Conservation (phyloP, 352 stramenopile species). For the Globisporangium perplexum region DNA sequence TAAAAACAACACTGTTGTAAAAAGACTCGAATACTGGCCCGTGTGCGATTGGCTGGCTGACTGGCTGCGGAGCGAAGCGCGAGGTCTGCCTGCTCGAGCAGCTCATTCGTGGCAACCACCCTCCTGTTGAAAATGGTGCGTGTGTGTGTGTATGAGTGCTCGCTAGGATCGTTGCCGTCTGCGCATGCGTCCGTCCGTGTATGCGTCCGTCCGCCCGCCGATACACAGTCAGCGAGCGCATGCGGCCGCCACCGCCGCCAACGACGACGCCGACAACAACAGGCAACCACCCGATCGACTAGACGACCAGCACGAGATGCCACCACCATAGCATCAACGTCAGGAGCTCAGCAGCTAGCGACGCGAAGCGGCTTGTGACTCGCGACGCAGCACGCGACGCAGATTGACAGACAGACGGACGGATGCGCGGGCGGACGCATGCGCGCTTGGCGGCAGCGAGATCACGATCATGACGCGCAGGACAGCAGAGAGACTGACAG, state of each 20-base stretch:
- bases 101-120: constrained; percentile 21
- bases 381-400: too few species aligned
- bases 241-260: too few species aligned
- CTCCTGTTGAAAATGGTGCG: constrained; percentile 21
- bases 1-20: background rate
- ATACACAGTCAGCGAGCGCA: too few species aligned
- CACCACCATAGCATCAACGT: background rate
- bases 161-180: background rate
- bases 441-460: background rate
- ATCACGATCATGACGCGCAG: background rate
- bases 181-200: background rate
- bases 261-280: background rate
- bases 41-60: constrained; percentile 14
- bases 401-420: too few species aligned
- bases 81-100: background rate
- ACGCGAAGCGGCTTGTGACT: too few species aligned
- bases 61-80: background rate
- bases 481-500: background rate
- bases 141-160: background rate
- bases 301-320: background rate
- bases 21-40: background rate
- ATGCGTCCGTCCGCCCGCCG: background rate
- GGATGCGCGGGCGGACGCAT: background rate
- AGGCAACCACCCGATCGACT: background rate
- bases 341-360: background rate